These are phyloP conservation scores for Ganoderma sp. DNA, from an alignment of 1,284 basidiomycete species.

Conservation along the genomic window DNA sequence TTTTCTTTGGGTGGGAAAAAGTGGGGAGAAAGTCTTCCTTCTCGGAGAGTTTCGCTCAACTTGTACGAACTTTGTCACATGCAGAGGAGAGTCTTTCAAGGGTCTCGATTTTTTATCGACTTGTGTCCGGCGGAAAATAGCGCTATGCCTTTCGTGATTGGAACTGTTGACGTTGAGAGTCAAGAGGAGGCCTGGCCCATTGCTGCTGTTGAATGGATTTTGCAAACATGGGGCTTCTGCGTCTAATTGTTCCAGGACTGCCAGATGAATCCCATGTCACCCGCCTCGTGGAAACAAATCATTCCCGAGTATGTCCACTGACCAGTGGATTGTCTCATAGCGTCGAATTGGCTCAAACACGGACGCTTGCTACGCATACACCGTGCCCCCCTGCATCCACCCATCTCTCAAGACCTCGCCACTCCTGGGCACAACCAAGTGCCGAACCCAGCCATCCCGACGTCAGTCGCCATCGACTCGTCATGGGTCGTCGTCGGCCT, in stretches of 20 bases:
- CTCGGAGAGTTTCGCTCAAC: no score
- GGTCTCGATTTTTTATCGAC: no score
- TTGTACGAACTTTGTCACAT: no score
- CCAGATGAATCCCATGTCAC: background rate
- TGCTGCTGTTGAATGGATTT: background rate
- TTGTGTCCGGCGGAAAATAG: no score
- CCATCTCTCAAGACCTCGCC: constrained; percentile 26
- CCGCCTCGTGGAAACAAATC: background rate
- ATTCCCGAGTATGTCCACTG: background rate
- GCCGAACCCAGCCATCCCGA: constrained; percentile 49
- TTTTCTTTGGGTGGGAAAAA: no score
- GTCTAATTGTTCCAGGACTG: background rate
- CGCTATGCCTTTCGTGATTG: no score
- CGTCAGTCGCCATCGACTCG: constrained; percentile 85
- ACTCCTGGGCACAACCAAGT: constrained; percentile 22
- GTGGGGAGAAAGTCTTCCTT: no score
- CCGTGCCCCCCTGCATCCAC: constrained; percentile 54
- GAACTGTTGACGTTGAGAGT: no score
- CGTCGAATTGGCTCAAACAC: constrained; percentile 86
- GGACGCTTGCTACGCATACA: constrained; percentile 81
- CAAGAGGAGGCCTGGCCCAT: background rate
- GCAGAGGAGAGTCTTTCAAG: no score
- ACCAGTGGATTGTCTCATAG: constrained; percentile 43
- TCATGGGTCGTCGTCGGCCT: constrained; percentile 92
- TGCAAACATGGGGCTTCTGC: background rate